Conservation (phyloP, 768 basidiomycete species). For the Leccinum subtestaceum region DNA sequence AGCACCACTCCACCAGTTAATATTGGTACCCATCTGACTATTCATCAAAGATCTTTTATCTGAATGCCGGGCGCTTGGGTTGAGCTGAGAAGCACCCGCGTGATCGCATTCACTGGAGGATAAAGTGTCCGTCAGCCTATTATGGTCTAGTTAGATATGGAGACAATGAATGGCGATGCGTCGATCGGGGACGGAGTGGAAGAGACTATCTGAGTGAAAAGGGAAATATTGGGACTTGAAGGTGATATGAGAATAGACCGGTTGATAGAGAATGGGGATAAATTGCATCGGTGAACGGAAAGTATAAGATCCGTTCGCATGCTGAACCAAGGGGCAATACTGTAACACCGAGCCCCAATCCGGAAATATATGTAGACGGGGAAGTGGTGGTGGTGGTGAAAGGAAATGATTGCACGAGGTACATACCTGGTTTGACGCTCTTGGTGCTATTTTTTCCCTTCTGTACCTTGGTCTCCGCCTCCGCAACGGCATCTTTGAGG, state of each 20-base stretch:
- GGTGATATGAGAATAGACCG: not conserved
- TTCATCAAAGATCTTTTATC: slow-evolving; percentile 65
- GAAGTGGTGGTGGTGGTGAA: not conserved
- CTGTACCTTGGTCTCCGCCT: slow-evolving; percentile 40
- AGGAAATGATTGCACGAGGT: not conserved
- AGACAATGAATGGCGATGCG: slow-evolving; percentile 5
- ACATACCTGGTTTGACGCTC: slow-evolving; percentile 46
- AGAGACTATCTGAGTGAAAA: not conserved
- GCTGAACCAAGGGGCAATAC: not conserved
- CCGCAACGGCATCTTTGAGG: slow-evolving; percentile 44
- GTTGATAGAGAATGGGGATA: not conserved
- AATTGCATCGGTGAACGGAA: not conserved
- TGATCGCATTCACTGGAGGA: slow-evolving; percentile 64
- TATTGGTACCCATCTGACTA: not conserved
- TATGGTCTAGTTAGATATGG: not conserved
- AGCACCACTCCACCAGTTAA: not conserved
- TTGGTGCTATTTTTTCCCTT: slow-evolving; percentile 34
- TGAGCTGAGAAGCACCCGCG: slow-evolving; percentile 81
- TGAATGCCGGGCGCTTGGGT: slow-evolving; percentile 87
- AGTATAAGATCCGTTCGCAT: not conserved
- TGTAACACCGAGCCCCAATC: not conserved
- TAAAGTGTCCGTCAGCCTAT: slow-evolving; percentile 11
- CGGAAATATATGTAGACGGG: slow-evolving; percentile 1
- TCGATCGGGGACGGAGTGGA: slow-evolving; percentile 15
- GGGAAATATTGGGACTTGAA: slow-evolving; percentile 1